phyloP scores from a whole-genome alignment of 768 basidiomycete genomes.

The Russula earlei region DNA sequence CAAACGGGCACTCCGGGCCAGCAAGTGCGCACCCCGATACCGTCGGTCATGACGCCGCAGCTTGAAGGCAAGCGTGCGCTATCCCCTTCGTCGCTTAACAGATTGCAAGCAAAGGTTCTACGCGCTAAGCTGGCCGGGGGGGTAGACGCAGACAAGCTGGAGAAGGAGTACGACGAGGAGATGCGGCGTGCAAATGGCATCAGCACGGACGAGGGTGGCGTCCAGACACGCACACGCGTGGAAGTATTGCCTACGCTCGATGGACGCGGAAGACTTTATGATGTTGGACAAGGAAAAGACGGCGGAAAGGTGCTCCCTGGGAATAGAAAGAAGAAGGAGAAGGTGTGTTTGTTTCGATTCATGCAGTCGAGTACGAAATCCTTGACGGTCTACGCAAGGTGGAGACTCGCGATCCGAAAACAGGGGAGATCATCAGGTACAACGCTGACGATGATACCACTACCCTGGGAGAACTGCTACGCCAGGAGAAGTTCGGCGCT shows the following conservation, averaged over 20 bases:
- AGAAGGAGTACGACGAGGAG: conserved; percentile 79
- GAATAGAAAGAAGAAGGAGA: conserved; percentile 72
- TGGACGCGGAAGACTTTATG: conserved; percentile 75
- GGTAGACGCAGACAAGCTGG: conserved; percentile 67
- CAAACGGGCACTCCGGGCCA: conserved; percentile 49
- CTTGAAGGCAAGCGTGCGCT: conserved; percentile 36
- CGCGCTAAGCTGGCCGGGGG: conserved; percentile 81
- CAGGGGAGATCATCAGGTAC: conserved; percentile 80
- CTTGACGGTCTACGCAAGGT: conserved; percentile 38
- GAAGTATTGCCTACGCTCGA: conserved; percentile 88
- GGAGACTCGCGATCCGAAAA: conserved; percentile 83
- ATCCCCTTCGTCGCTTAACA: conserved; percentile 78
- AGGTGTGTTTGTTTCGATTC: conserved; percentile 33
- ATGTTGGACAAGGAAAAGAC: conserved; percentile 73
- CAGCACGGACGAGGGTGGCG: conserved; percentile 26
- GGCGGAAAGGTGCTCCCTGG: conserved; percentile 45
- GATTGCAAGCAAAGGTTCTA: conserved; percentile 85
- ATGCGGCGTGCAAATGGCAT: conserved; percentile 33
- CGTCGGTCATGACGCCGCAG: conserved; percentile 79
- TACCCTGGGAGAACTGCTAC: conserved; percentile 83
- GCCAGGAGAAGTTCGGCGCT: conserved; percentile 86
- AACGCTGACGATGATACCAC: conserved; percentile 86
- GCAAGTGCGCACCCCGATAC: conserved; percentile 75
- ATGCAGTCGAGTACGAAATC: not conserved
- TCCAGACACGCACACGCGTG: conserved; percentile 47